Percentiles rank a stretch among this genome's conserved stretches.
phyloP scores from a whole-genome alignment of 768 basidiomycete genomes.

The Plicaturopsis crispa region DNA sequence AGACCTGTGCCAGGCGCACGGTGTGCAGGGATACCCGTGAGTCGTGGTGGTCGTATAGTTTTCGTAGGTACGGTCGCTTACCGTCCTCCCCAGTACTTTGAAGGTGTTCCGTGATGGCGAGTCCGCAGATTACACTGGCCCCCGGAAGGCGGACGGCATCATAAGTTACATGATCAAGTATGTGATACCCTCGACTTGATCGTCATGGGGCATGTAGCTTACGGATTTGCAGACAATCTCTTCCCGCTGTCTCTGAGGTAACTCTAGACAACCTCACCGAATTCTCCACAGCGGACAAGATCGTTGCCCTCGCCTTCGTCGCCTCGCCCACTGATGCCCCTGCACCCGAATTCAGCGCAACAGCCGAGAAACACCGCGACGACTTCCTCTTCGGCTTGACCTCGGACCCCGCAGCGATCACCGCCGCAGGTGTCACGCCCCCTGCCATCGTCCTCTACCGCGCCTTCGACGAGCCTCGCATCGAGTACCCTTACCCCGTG shows the following conservation, averaged over 20 bases:
- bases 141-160: conserved; percentile 93
- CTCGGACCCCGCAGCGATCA: conserved; percentile 62
- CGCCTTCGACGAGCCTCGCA: conserved; percentile 76
- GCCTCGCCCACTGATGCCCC: conserved; percentile 64
- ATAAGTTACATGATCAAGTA: conserved; percentile 95
- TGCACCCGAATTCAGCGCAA: conserved; percentile 64
- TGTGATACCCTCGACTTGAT: conserved; percentile 21
- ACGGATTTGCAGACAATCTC: conserved; percentile 59
- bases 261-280: conserved; percentile 71
- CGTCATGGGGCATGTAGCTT: too few species aligned
- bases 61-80: neutral
- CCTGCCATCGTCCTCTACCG: conserved; percentile 93
- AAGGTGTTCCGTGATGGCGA: conserved; percentile 89
- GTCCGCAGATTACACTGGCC: conserved; percentile 74
- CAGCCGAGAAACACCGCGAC: conserved; percentile 86
- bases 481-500: conserved; percentile 56
- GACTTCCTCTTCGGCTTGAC: conserved; percentile 88
- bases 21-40: conserved; percentile 91
- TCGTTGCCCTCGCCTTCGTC: conserved; percentile 85
- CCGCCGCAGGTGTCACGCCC: conserved; percentile 64
- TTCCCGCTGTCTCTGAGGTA: conserved; percentile 87
- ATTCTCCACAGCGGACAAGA: conserved; percentile 83
- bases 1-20: conserved; percentile 84
- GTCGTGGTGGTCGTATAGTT: conserved; percentile 18
- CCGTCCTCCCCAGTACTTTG: conserved; percentile 49